Percentiles rank a stretch among this genome's conserved stretches.
phyloP scores from a whole-genome alignment of 192 early-diverging fungal genomes.

The Chytriomyces confervae region DNA sequence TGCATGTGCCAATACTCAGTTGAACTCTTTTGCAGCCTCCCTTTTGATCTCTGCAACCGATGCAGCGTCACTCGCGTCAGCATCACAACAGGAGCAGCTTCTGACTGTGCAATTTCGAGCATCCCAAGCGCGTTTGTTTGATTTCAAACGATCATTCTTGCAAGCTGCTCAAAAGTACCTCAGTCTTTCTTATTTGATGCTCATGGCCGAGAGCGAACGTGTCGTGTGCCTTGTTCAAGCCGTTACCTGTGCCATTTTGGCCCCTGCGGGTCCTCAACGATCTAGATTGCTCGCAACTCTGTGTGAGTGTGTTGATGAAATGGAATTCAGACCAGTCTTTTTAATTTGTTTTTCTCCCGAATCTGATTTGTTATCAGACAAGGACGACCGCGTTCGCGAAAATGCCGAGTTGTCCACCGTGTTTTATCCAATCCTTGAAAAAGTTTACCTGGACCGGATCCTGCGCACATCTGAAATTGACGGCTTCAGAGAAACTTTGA shows the following conservation, averaged over 20 bases:
- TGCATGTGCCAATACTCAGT: neutral
- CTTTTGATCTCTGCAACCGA: constrained; percentile 17
- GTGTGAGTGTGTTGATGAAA: constrained; percentile 32
- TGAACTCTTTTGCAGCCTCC: neutral
- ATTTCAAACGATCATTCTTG: constrained; percentile 85
- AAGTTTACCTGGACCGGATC: constrained; percentile 92
- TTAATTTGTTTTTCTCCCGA: neutral
- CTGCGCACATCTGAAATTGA: constrained; percentile 79
- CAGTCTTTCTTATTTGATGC: constrained; percentile 75
- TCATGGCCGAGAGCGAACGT: constrained; percentile 69
- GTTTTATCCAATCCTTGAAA: constrained; percentile 76
- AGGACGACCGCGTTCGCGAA: constrained; percentile 87
- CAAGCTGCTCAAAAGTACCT: constrained; percentile 85
- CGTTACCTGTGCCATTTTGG: constrained; percentile 89
- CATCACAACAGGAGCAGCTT: neutral
- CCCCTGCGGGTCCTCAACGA: constrained; percentile 88
- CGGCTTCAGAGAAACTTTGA: constrained; percentile 75
- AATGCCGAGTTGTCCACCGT: constrained; percentile 54
- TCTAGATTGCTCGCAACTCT: constrained; percentile 85
- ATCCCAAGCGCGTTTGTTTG: constrained; percentile 82
- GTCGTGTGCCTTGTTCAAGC: constrained; percentile 59
- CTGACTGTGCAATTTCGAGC: constrained; percentile 71
- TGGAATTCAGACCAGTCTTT: neutral
- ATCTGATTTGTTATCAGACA: constrained; percentile 51
- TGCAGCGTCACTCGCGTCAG: constrained; percentile 29